phyloP scores from a whole-genome alignment of 352 stramenopile genomes.

The Phytopythium sindhum region DNA sequence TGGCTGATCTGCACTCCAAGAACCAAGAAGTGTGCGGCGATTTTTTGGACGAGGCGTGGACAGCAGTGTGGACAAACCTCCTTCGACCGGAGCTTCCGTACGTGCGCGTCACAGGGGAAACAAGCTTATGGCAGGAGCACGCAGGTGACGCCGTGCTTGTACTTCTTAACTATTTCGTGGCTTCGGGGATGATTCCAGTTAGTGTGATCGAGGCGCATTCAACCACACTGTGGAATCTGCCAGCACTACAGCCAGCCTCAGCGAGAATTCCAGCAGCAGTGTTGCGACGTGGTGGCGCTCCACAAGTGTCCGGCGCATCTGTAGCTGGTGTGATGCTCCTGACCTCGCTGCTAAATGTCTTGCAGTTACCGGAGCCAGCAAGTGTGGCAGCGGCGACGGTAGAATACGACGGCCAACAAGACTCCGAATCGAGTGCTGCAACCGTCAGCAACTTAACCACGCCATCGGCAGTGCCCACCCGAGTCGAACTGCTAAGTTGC shows the following conservation, averaged over 20 bases:
- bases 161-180: constrained; percentile 44
- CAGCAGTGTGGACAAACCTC: constrained; percentile 40
- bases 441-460: background rate
- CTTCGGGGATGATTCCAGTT: constrained; percentile 36
- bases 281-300: background rate
- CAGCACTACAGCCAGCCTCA: constrained; percentile 27
- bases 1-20: constrained; percentile 34
- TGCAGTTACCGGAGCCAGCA: background rate
- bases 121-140: constrained; percentile 35
- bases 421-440: background rate
- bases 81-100: constrained; percentile 58
- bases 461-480: constrained; percentile 3
- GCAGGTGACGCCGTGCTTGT: constrained; percentile 48
- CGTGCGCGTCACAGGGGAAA: constrained; percentile 36
- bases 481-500: background rate
- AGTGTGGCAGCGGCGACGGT: background rate
- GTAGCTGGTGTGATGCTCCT: background rate
- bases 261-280: background rate
- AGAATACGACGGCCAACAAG: background rate
- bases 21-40: constrained; percentile 29
- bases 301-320: background rate
- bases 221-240: constrained; percentile 36
- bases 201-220: constrained; percentile 28
- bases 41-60: constrained; percentile 41
- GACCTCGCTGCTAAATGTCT: constrained; percentile 2